A percentile compares a stretch with the other conserved stretches of the same genome.
phyloP scores from a whole-genome alignment of 768 basidiomycete genomes.

The Tulasnella sp. region DNA sequence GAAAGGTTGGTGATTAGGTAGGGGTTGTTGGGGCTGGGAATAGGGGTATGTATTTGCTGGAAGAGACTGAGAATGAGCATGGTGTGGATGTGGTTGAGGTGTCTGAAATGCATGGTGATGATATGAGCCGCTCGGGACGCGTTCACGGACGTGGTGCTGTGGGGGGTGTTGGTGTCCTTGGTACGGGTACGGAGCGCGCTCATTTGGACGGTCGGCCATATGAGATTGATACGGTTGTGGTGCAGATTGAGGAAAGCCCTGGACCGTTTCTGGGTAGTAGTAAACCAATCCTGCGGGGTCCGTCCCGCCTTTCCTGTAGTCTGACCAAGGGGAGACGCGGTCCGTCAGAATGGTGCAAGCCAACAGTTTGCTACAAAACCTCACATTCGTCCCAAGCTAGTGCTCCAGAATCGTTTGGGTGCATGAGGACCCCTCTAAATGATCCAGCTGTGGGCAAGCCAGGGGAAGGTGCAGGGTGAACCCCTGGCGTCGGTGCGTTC shows the following conservation, averaged over 20 bases:
- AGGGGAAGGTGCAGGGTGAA: background rate
- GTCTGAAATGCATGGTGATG: conserved; percentile 3
- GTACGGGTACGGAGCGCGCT: conserved; percentile 10
- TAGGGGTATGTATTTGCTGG: conserved; percentile 21
- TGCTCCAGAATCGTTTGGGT: conserved; percentile 5
- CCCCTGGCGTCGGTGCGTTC: conserved; percentile 4
- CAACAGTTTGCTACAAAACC: background rate
- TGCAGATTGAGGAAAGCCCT: background rate
- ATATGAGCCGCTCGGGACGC: conserved; percentile 17
- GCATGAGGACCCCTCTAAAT: conserved; percentile 15
- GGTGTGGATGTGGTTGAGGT: conserved; percentile 1
- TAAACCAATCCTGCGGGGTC: conserved; percentile 24
- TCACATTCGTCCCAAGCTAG: conserved; percentile 21
- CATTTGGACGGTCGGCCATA: background rate
- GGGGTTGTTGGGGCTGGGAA: background rate
- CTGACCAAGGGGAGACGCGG: background rate
- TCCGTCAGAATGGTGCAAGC: background rate
- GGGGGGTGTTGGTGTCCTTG: background rate
- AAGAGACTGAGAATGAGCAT: conserved; percentile 17
- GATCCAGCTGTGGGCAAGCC: background rate
- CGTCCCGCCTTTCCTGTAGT: conserved; percentile 22
- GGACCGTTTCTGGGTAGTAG: conserved; percentile 22
- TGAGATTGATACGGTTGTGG: conserved; percentile 7
- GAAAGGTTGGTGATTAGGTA: background rate
- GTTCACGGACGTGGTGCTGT: conserved; percentile 4